Evolutionary conservation across 768 basidiomycete genomes (phyloP).

Genomic region (Tephrocybe rancida): DNA sequence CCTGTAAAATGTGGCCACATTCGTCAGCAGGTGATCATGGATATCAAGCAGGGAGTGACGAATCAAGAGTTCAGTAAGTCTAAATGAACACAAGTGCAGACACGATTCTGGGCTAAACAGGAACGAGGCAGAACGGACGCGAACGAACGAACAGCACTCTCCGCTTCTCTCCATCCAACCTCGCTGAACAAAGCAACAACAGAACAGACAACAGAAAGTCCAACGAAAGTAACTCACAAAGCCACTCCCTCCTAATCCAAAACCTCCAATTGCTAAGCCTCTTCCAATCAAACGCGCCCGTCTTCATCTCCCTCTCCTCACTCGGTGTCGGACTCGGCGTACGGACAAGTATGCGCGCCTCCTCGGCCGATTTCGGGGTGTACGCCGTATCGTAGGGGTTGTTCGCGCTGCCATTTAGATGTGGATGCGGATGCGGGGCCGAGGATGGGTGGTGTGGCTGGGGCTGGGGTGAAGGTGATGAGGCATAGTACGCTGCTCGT

Average conservation of each 20-base stretch:
- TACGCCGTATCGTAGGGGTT: constrained; percentile 2
- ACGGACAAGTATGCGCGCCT: constrained; percentile 25
- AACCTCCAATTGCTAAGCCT: constrained; percentile 46
- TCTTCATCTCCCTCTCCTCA: constrained; percentile 48
- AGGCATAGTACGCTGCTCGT: background rate
- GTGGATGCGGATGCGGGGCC: background rate
- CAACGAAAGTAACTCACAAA: constrained; percentile 45
- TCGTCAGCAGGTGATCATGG: too few relatives aligned
- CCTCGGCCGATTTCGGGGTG: constrained; percentile 19
- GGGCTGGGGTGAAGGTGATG: background rate
- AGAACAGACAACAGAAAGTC: background rate
- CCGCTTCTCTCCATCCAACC: too few relatives aligned
- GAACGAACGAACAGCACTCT: too few relatives aligned
- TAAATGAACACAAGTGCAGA: too few relatives aligned
- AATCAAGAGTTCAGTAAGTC: too few relatives aligned
- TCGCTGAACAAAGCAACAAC: too few relatives aligned
- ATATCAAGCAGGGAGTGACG: too few relatives aligned
- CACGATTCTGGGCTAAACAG: too few relatives aligned
- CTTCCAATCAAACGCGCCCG: constrained; percentile 47
- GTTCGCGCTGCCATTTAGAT: background rate
- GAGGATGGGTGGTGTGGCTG: background rate
- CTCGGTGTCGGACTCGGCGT: constrained; percentile 72
- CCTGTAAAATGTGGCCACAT: constrained; percentile 31
- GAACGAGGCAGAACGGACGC: too few relatives aligned
- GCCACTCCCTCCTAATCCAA: constrained; percentile 58